Percentiles rank a stretch among this genome's conserved stretches.
These are phyloP conservation scores for Podospora appendiculata DNA, from an alignment of 495 filamentous ascomycete genomes.

Conservation along the genomic window DNA sequence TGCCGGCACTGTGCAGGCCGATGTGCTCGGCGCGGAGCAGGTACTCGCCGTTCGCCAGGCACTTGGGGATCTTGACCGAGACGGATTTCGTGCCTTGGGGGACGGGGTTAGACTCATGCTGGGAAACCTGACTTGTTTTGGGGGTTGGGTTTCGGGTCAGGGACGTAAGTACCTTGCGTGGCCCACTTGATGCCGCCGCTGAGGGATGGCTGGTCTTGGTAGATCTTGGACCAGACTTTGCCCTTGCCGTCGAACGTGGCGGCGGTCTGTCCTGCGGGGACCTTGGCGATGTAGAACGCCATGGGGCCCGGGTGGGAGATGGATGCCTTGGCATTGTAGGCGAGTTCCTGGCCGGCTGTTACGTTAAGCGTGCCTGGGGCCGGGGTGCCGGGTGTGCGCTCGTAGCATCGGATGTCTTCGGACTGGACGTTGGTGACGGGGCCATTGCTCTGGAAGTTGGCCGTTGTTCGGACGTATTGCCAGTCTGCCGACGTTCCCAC, in stretches of 20 bases:
- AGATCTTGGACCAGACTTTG: slow-evolving; percentile 47
- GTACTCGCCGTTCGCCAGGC: slow-evolving; percentile 47
- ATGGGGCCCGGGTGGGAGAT: slow-evolving; percentile 46
- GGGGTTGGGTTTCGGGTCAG: background rate
- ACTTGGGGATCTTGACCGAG: slow-evolving; percentile 39
- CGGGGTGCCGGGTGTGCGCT: slow-evolving; percentile 30
- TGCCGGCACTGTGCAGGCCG: slow-evolving; percentile 39
- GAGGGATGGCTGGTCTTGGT: slow-evolving; percentile 34
- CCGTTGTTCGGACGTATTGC: slow-evolving; percentile 40
- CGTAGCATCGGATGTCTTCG: slow-evolving; percentile 43
- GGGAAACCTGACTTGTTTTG: too few relatives aligned
- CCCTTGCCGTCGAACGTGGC: slow-evolving; percentile 42
- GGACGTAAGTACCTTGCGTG: slow-evolving; percentile 22
- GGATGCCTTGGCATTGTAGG: slow-evolving; percentile 36
- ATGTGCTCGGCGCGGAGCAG: slow-evolving; percentile 54
- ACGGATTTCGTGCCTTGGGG: slow-evolving; percentile 20
- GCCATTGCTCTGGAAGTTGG: slow-evolving; percentile 45
- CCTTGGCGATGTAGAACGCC: slow-evolving; percentile 48
- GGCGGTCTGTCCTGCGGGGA: slow-evolving; percentile 35
- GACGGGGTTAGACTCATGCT: background rate
- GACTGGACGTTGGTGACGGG: slow-evolving; percentile 43
- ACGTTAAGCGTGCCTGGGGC: slow-evolving; percentile 32
- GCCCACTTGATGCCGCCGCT: slow-evolving; percentile 37
- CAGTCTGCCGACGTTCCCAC: slow-evolving; percentile 30
- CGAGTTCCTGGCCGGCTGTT: slow-evolving; percentile 35